Base-by-base conservation (phyloP, 345 rosid genomes). In the Leavenworthia alabamica region DNA sequence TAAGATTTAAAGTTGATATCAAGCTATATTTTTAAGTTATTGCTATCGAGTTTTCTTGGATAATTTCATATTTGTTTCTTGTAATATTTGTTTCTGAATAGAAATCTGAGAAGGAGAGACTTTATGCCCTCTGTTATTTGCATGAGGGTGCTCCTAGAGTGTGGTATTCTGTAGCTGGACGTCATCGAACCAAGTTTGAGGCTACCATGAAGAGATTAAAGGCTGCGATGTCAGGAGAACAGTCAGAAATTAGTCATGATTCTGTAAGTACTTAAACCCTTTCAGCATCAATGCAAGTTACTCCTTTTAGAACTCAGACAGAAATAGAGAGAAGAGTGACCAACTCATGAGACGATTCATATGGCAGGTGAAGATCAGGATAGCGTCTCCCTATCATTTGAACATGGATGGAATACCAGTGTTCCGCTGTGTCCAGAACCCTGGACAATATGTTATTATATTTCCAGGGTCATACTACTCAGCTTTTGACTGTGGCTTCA, bases 71-170 rank as follows among this genome's bases (percentile, higher is more conserved):
- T 22, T 61, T 45, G 31, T 65, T 62, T 45, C 62, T 16, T 60
- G n/a, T 12, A 31, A 28, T 50, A 68, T 62, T 32, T 47, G 51
- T 78, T 71, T 52, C 36, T 44, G 64, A 66, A 73, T 88, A 85
- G 96, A 82, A 79, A 60, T 76, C 73, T 52, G 85, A 82, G 79
- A 82, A 81, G 64, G 90, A 82, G 72, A 77, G 78, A 64, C 70
- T 88, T 58, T 81, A 83, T 70, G 72, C 79, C 6, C 75, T 88
- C 58, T 70, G 60, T 72, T 85, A 81, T 76, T 36, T 72, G 81
- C 96, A 88, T 78, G 2, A 80, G 49, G 96, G 96, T 42, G 77
- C 75, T 61, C 88, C 88, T 9, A 81, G 76, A 77, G 72, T 89
- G 28, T 82, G 93, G 96, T 77, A 81, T 72, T 60, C 70, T 42